Base-by-base conservation (phyloP, 148 eudicot species). In the Rhododendron molle region DNA sequence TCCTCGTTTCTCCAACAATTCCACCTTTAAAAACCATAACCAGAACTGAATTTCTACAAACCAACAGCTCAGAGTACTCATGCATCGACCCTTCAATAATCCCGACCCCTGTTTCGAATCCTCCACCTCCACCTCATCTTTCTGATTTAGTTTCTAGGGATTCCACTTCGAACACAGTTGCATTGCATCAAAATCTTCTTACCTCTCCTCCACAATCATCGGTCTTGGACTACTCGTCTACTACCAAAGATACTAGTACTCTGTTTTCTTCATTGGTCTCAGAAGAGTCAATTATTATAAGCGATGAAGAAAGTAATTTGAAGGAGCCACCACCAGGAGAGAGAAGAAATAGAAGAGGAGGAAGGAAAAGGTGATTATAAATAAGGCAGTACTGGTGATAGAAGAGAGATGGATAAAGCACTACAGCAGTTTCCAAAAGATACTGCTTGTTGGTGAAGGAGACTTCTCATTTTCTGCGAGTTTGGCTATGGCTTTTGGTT, bases 401-500 rank as follows among this genome's bases (percentile, higher is more conserved):
- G 1, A 34, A 7, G 69, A 60, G 83, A 60, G 7, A 36, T 58
- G 83, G 83, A 58, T 81, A 1, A 58, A 60, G 30, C 73, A 82
- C 50, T 62, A 62, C 21, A 36, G 74, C 10, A 43, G 84, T 38
- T 20, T 0, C 2, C 86, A 85, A 0, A 85, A 62, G 62, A 85
- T 78, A 58, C 54, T 85, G 21, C 43, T 85, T 3, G 83, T 77
- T 14, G 86, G 86, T 8, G 83, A 85, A 1, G 86, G 86, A 7
- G 83, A 85, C 20, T 85, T 85, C 76, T 85, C 86, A 0, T 85
- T 85, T n/a, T 78, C 86, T 14, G 76, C 74, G 21, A 28, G 74
- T 46, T 54, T 76, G 60, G 81, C 86, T 26, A 7, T 9, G 1
- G 82, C 74, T 38, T 56, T 80, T 21, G 79, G 77, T 30, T 30